These are phyloP conservation scores for Xylaria venustula DNA, from an alignment of 495 filamentous ascomycete genomes.

Conservation along the genomic window DNA sequence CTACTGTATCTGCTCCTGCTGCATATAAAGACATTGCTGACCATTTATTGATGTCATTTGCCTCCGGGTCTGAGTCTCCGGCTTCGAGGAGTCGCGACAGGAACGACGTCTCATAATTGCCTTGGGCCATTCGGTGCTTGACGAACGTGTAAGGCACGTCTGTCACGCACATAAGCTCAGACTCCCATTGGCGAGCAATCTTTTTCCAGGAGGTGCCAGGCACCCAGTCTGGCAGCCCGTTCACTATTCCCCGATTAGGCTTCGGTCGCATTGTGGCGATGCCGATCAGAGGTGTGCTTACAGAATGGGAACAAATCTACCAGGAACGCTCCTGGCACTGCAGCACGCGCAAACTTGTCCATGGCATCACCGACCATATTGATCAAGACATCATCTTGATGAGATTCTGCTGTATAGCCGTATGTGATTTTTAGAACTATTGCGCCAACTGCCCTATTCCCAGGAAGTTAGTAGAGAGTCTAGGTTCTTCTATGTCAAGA, in stretches of 20 bases:
- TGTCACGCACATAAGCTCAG: constrained; percentile 20
- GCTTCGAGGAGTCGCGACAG: constrained; percentile 35
- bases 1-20: constrained; percentile 47
- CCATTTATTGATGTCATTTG: constrained; percentile 41
- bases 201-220: constrained; percentile 48
- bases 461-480: neutral
- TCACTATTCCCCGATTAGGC: constrained; percentile 21
- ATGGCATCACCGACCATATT: constrained; percentile 37
- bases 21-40: constrained; percentile 44
- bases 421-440: constrained; percentile 50
- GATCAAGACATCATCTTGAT: constrained; percentile 43
- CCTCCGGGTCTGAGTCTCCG: constrained; percentile 23
- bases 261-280: neutral
- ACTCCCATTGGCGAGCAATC: constrained; percentile 32
- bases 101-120: constrained; percentile 37
- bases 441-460: constrained; percentile 33
- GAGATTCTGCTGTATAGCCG: constrained; percentile 46
- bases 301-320: constrained; percentile 40
- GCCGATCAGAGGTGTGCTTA: constrained; percentile 8
- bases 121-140: constrained; percentile 40
- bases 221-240: constrained; percentile 44
- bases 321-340: constrained; percentile 37
- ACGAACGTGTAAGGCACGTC: constrained; percentile 46
- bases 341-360: constrained; percentile 37
- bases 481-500: neutral